Evolutionary conservation across 2,329 filamentous ascomycete genomes (phyloP), one percentile per base, ranked within the genome.

Genomic region (Triangularia setosa): DNA sequence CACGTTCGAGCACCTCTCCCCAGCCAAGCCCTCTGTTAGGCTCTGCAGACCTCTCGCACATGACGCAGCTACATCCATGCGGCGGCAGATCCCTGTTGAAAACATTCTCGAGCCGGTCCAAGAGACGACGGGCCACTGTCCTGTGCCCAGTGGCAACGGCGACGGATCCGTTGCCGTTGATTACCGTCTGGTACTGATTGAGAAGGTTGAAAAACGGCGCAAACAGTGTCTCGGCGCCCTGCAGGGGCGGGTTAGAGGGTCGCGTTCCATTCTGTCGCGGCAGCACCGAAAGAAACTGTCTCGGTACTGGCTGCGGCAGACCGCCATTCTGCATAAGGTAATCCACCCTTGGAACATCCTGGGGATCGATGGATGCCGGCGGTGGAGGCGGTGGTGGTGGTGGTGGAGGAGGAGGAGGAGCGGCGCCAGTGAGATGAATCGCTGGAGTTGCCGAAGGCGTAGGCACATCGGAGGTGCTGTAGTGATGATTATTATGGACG

Each of bases 111-210:
- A 99, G 82, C 40, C 95, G 87, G 77, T 99, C 94, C 4, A 98
- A 84, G 24, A 98, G 79, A 60, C 93, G 87, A 4, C 95, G 88
- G 3, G 95, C 95, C n/a, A 98, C 91, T 0, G 94, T 97, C 61
- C 92, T 88, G 75, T 98, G 97, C 5, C 95, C 95, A 0, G 94
- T 98, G 16, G 95, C 95, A 1, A 98, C 95, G 2, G 95, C 95
- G 4, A 99, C 80, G 0, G 94, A 98, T 3, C 95, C 95, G 70
- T 90, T 92, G 67, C 90, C 93, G 52, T 84, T 81, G 67, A 98
- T 83, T 3, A 99, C 93, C 2, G 86, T 84, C 68, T 90, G 86
- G 74, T 97, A 98, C 72, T 96, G 90, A 69, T 96, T 90, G 23
- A 99, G 82, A 1, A 97, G 83, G 68, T 87, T 89, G 75, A 91